Evolutionary conservation across 768 basidiomycete genomes (phyloP).

Genomic region (Lactifluus subvellereus): DNA sequence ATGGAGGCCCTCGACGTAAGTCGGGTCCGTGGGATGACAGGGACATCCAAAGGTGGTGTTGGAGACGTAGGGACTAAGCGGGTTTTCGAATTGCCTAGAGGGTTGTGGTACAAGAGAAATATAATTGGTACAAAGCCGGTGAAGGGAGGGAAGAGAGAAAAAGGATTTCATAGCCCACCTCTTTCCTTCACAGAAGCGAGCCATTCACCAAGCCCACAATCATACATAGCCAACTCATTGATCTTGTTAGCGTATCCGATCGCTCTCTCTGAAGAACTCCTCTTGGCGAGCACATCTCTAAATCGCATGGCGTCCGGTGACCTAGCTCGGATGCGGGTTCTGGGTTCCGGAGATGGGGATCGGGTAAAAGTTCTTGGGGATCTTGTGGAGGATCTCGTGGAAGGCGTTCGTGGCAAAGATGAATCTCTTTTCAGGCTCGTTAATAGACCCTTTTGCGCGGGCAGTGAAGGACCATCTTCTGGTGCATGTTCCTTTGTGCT

Average conservation of each 20-base stretch:
- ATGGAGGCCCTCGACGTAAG: constrained; percentile 68
- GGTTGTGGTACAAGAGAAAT: neutral
- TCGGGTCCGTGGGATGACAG: constrained; percentile 43
- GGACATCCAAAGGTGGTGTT: neutral
- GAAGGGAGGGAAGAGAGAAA: neutral
- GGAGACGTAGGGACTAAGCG: constrained; percentile 6
- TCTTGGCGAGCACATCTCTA: constrained; percentile 53
- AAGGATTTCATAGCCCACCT: constrained; percentile 39
- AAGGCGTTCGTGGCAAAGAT: constrained; percentile 64
- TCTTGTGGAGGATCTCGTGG: constrained; percentile 29
- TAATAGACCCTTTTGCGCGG: constrained; percentile 27
- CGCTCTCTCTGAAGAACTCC: constrained; percentile 61
- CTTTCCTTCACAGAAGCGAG: constrained; percentile 47
- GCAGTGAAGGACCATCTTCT: constrained; percentile 12
- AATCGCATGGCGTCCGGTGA: constrained; percentile 68
- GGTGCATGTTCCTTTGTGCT: neutral
- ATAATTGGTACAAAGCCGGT: constrained; percentile 4
- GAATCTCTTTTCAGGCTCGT: constrained; percentile 41
- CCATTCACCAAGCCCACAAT: constrained; percentile 80
- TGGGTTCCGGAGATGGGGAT: constrained; percentile 24
- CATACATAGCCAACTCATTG: constrained; percentile 68
- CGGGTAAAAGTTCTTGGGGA: constrained; percentile 16
- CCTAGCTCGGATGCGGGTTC: constrained; percentile 33
- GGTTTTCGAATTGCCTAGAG: constrained; percentile 18
- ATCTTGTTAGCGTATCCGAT: constrained; percentile 74